These are phyloP conservation scores for Iris pallida DNA, from an alignment of 116 monocot genomes.

Conservation along the genomic window DNA sequence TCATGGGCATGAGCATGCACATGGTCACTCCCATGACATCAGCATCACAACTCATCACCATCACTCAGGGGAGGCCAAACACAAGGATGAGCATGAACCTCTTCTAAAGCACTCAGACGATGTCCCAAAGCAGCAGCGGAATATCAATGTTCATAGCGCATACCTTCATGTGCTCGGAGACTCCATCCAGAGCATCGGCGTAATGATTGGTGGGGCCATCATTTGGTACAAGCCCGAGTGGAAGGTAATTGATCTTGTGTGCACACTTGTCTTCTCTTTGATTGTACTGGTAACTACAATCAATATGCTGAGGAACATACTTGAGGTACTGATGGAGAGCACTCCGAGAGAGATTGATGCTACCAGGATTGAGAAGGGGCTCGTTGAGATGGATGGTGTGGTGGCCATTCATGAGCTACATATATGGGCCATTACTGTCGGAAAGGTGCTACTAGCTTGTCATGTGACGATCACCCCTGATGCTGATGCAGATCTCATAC, in stretches of 20 bases:
- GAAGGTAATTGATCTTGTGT: conserved; percentile 54
- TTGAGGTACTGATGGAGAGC: conserved; percentile 66
- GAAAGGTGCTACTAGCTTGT: conserved; percentile 55
- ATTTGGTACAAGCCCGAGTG: conserved; percentile 61
- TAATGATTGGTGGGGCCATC: conserved; percentile 58
- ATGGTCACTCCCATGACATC: conserved; percentile 9
- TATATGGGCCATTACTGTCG: conserved; percentile 61
- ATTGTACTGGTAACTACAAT: conserved; percentile 49
- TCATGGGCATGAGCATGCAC: conserved; percentile 13
- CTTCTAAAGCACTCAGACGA: conserved; percentile 22
- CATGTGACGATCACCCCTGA: conserved; percentile 47
- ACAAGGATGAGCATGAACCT: conserved; percentile 23
- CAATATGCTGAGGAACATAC: conserved; percentile 45
- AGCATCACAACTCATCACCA: conserved; percentile 19
- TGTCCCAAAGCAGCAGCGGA: conserved; percentile 17
- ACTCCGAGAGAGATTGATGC: conserved; percentile 58
- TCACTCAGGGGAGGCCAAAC: background rate
- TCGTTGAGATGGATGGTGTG: conserved; percentile 42
- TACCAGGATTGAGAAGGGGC: conserved; percentile 37
- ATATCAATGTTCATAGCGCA: conserved; percentile 55
- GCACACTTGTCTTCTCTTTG: conserved; percentile 45
- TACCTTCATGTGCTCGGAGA: conserved; percentile 65
- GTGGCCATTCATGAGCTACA: conserved; percentile 57
- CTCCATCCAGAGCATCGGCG: conserved; percentile 47
- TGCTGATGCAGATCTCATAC: conserved; percentile 35